Base-by-base conservation (phyloP, 1,139 yeast species). In the Hansenula sp. region DNA sequence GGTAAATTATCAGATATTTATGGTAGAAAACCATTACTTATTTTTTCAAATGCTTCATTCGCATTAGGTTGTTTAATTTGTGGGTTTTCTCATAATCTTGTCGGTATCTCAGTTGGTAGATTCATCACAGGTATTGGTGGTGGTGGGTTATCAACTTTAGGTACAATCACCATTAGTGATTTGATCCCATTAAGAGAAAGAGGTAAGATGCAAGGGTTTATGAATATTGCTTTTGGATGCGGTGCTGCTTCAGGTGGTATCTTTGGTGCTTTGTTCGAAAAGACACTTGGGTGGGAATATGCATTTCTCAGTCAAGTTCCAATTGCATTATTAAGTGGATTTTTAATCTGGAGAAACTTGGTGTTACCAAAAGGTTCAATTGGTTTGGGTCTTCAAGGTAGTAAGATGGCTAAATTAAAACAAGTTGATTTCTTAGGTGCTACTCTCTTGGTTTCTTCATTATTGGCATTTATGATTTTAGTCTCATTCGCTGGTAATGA, bases 1-100 rank as follows among this genome's bases (percentile, higher is more conserved):
- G 96, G 96, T 20, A 88, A 87, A 56, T 62, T 89, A 27, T 82
- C 94, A 4, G 96, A 88, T 54, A 85, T 88, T 34, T 87, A 82
- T 59, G 96, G 96, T 18, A 73, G 96, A 52, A 83, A 77, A 56
- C 58, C 65, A 8, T 59, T 76, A 43, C 60, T 80, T 32, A 51
- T 79, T 8, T 59, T 74, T 33, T 73, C 79, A 52, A 74, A 75
- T 43, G 41, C 61, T 5, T 53, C 66, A 30, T 80, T 80, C 50
- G 74, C 73, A 1, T 27, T 75, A 17, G 87, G 86, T 11, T 76
- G 82, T 52, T 49, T 71, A 25, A 61, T 76, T 37, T 77, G 82
- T 53, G 82, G 83, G 5, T 38, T 62, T 3, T 62, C 80, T 8
- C 53, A 56, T 14, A 77, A 79, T 2, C 61, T 75, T 44, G 59